phyloP scores from a whole-genome alignment of 1,284 basidiomycete genomes.

The Cutaneotrichosporon sp. region DNA sequence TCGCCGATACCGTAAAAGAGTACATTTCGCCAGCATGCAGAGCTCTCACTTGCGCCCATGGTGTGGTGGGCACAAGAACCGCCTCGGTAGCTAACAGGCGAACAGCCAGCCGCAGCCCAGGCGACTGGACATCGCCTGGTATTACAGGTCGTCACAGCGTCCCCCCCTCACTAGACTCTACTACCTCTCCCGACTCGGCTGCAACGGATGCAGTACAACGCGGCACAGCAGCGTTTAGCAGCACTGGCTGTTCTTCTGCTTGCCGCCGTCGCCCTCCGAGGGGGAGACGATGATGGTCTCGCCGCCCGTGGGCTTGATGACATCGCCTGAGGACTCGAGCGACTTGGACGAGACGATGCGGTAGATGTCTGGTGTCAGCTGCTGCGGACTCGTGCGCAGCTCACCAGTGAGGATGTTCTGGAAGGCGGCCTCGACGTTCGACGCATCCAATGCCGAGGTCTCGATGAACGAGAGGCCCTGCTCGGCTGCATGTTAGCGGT shows the following conservation, averaged over 20 bases:
- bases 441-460: constrained; percentile 98
- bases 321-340: constrained; percentile 74
- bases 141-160: constrained; percentile 26
- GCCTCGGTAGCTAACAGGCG: constrained; percentile 12
- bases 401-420: constrained; percentile 92
- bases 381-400: constrained; percentile 28
- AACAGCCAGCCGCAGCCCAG: constrained; percentile 3
- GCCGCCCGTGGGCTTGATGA: constrained; percentile 68
- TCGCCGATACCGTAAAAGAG: constrained; percentile 14
- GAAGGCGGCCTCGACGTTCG: constrained; percentile 96
- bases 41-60: constrained; percentile 17
- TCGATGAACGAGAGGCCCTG: constrained; percentile 95
- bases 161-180: constrained; percentile 4
- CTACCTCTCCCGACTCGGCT: not conserved
- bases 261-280: constrained; percentile 53
- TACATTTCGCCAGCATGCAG: constrained; percentile 23
- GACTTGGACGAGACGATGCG: constrained; percentile 88
- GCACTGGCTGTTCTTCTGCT: constrained; percentile 51
- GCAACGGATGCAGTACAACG: not conserved
- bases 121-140: constrained; percentile 7
- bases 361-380: constrained; percentile 73
- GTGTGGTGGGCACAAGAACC: constrained; percentile 19
- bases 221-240: constrained; percentile 35
- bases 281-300: constrained; percentile 76
- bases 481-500: constrained; percentile 57